These are phyloP conservation scores for Pisolithus marmoratus DNA, from an alignment of 768 basidiomycete species.

Conservation along the genomic window DNA sequence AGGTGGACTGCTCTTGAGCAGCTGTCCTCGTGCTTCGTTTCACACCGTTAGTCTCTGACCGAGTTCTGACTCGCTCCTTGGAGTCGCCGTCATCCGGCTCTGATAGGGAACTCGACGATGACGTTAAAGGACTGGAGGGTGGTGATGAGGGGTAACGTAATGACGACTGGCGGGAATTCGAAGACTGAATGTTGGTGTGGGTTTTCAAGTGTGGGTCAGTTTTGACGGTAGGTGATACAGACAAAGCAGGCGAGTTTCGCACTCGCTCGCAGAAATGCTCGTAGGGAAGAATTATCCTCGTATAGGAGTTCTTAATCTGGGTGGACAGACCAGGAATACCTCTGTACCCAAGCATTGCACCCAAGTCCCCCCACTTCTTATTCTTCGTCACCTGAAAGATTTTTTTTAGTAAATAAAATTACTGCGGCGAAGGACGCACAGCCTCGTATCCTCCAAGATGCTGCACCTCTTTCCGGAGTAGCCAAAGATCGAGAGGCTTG, in stretches of 20 bases:
- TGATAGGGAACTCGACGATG: conserved; percentile 71
- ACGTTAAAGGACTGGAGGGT: conserved; percentile 72
- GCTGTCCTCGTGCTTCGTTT: conserved; percentile 49
- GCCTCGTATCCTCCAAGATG: conserved; percentile 83
- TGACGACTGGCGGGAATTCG: conserved; percentile 33
- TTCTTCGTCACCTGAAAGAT: conserved; percentile 63
- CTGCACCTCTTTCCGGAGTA: conserved; percentile 86
- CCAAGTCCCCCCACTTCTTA: conserved; percentile 87
- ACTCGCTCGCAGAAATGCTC: conserved; percentile 83
- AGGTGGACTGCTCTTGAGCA: conserved; percentile 43
- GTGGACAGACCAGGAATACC: conserved; percentile 78
- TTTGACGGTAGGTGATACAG: conserved; percentile 32
- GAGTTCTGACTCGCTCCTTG: conserved; percentile 46
- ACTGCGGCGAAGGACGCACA: conserved; percentile 42
- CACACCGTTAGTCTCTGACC: conserved; percentile 34
- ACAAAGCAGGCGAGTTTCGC: conserved; percentile 52
- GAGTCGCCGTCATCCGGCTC: conserved; percentile 74
- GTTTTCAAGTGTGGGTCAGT: conserved; percentile 51
- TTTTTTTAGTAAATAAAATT: conserved; percentile 23
- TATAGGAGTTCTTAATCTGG: conserved; percentile 87
- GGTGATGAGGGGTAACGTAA: conserved; percentile 47
- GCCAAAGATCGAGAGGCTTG: conserved; percentile 90
- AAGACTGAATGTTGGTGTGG: conserved; percentile 42
- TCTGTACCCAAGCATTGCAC: conserved; percentile 75
- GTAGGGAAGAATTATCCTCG: conserved; percentile 90